Evolutionary conservation across 164 flowering plant species (phyloP).

Genomic region (Litsea cubeba): DNA sequence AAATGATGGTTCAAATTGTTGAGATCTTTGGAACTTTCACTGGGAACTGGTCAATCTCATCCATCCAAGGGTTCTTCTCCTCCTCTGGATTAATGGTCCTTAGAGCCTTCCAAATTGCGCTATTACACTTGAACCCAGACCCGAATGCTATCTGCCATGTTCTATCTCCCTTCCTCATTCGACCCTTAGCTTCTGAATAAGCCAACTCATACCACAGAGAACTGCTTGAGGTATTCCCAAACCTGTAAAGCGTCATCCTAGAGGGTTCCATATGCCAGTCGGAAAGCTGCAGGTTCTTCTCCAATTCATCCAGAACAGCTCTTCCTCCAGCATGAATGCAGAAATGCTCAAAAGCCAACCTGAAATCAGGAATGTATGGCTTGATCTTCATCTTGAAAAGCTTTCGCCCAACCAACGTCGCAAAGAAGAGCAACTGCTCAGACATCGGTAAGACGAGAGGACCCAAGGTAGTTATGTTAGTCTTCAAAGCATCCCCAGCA

Average conservation of each 20-base stretch:
- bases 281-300: slow-evolving; percentile 67
- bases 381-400: slow-evolving; percentile 75
- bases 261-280: slow-evolving; percentile 93
- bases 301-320: slow-evolving; percentile 80
- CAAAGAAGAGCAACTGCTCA: slow-evolving; percentile 71
- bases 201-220: slow-evolving; percentile 87
- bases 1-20: slow-evolving; percentile 21
- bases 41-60: slow-evolving; percentile 62
- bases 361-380: slow-evolving; percentile 86
- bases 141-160: slow-evolving; percentile 85
- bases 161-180: slow-evolving; percentile 66
- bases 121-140: slow-evolving; percentile 80
- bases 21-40: slow-evolving; percentile 57
- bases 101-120: slow-evolving; percentile 78
- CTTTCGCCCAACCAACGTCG: slow-evolving; percentile 57
- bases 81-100: slow-evolving; percentile 51
- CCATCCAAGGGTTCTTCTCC: slow-evolving; percentile 79
- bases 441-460: slow-evolving; percentile 87
- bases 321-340: slow-evolving; percentile 92
- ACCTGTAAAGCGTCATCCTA: slow-evolving; percentile 66
- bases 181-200: slow-evolving; percentile 68
- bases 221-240: slow-evolving; percentile 80
- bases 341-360: slow-evolving; percentile 81
- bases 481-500: slow-evolving; percentile 84
- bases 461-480: slow-evolving; percentile 81